phyloP scores from a whole-genome alignment of 495 filamentous ascomycete genomes.

The Podospora tetraspora region DNA sequence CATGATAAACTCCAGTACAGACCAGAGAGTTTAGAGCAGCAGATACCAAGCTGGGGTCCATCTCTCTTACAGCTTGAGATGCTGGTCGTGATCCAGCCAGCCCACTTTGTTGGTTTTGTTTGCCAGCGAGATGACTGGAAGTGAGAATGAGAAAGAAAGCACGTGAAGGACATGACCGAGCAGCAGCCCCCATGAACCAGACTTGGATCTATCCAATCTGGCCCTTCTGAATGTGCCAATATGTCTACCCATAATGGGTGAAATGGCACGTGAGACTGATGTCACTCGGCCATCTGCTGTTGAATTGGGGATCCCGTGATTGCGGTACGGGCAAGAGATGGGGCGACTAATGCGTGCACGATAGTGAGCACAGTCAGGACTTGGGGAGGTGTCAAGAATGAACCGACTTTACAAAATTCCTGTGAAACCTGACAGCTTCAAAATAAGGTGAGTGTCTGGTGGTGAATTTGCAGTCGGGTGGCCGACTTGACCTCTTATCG shows the following conservation, averaged over 20 bases:
- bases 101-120: too few relatives aligned
- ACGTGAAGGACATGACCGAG: too few relatives aligned
- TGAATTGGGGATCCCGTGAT: not conserved
- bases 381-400: not conserved
- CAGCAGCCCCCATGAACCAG: too few relatives aligned
- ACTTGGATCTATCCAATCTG: too few relatives aligned
- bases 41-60: too few relatives aligned
- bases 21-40: too few relatives aligned
- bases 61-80: too few relatives aligned
- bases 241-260: not conserved
- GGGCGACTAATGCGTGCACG: too few relatives aligned
- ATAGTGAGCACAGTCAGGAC: not conserved
- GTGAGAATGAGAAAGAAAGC: too few relatives aligned
- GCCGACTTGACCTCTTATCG: constrained; percentile 16
- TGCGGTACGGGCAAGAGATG: not conserved
- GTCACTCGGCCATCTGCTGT: not conserved
- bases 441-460: not conserved
- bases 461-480: not conserved
- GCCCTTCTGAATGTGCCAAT: not conserved
- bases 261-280: not conserved
- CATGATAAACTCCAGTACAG: too few relatives aligned
- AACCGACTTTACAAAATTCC: not conserved
- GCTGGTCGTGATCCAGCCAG: too few relatives aligned
- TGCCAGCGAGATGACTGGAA: too few relatives aligned
- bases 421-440: not conserved